Evolutionary conservation across 2,329 filamentous ascomycete genomes (phyloP).

Genomic region (Xylaria sp.): DNA sequence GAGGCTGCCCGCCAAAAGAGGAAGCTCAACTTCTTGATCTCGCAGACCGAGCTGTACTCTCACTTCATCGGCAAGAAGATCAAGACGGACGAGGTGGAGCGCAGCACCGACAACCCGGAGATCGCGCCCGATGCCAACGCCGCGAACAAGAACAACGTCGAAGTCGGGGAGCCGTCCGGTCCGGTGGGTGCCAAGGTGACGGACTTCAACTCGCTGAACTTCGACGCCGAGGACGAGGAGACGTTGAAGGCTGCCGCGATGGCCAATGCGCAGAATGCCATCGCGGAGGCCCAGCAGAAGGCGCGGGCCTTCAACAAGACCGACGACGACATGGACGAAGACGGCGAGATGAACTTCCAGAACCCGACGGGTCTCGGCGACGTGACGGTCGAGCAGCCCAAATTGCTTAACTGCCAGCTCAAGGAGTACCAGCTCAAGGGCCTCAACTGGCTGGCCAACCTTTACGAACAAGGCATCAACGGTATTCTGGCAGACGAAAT

Average conservation of each 20-base stretch:
- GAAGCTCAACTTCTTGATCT: constrained; percentile 99
- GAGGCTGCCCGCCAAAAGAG: constrained; percentile 97
- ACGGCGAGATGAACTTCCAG: constrained; percentile 99
- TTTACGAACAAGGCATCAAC: constrained; percentile 99
- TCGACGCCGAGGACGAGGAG: constrained; percentile 91
- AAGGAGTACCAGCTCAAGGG: constrained; percentile 99
- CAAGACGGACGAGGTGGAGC: constrained; percentile 93
- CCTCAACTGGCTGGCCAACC: constrained; percentile 97
- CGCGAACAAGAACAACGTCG: constrained; percentile 43
- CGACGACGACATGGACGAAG: constrained; percentile 74
- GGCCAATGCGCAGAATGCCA: constrained; percentile 94
- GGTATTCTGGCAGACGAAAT: constrained; percentile 98
- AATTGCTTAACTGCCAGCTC: constrained; percentile 87
- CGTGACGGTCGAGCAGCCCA: constrained; percentile 91
- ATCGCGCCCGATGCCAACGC: constrained; percentile 60
- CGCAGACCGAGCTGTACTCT: constrained; percentile 96
- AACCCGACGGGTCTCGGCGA: constrained; percentile 94
- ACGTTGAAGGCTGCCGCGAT: constrained; percentile 80
- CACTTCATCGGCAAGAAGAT: constrained; percentile 99
- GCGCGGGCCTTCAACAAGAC: constrained; percentile 89
- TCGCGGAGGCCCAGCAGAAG: constrained; percentile 91
- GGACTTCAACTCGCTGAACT: constrained; percentile 91
- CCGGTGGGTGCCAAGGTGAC: constrained; percentile 73
- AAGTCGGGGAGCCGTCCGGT: constrained; percentile 57
- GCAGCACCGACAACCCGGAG: constrained; percentile 81